These are phyloP conservation scores for Thinopyrum elongatum DNA, from an alignment of 176 grass and related monocot species.

Conservation along the genomic window DNA sequence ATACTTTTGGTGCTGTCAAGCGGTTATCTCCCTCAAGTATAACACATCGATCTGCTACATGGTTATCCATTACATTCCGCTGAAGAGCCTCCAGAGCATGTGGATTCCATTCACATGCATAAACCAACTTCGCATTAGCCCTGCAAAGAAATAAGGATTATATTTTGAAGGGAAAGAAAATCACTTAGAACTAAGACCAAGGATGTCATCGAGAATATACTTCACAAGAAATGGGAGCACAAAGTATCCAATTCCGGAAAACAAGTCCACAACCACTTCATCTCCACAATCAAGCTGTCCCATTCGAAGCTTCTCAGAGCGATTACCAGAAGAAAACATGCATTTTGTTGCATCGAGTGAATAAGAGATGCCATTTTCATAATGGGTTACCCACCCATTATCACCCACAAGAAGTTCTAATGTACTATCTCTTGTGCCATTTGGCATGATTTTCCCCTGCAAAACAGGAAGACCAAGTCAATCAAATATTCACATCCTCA, in stretches of 20 bases:
- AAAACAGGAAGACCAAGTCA: constrained; percentile 13
- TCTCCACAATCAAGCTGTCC: constrained; percentile 69
- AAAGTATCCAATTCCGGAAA: constrained; percentile 98
- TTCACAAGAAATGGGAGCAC: constrained; percentile 93
- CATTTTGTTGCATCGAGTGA: constrained; percentile 93
- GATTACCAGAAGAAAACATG: constrained; percentile 98
- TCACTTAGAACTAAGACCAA: neutral
- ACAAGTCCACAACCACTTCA: constrained; percentile 87
- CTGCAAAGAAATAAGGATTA: constrained; percentile 37
- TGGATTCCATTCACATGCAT: constrained; percentile 97
- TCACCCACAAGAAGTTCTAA: constrained; percentile 79
- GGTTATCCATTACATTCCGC: constrained; percentile 64
- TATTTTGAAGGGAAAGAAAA: neutral
- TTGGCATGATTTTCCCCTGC: constrained; percentile 80
- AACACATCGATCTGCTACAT: constrained; percentile 68
- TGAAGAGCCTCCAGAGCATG: constrained; percentile 79
- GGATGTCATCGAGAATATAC: constrained; percentile 39
- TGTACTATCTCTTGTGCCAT: constrained; percentile 90
- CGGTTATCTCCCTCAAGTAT: constrained; percentile 96
- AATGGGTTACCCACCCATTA: constrained; percentile 74
- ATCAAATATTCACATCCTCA: constrained; percentile 7
- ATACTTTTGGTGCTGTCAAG: constrained; percentile 79
- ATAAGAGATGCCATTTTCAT: constrained; percentile 86
- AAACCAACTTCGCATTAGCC: constrained; percentile 84
- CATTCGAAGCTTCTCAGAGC: constrained; percentile 88